These are phyloP conservation scores for Obba rivulosa DNA, from an alignment of 768 basidiomycete species.

Conservation along the genomic window DNA sequence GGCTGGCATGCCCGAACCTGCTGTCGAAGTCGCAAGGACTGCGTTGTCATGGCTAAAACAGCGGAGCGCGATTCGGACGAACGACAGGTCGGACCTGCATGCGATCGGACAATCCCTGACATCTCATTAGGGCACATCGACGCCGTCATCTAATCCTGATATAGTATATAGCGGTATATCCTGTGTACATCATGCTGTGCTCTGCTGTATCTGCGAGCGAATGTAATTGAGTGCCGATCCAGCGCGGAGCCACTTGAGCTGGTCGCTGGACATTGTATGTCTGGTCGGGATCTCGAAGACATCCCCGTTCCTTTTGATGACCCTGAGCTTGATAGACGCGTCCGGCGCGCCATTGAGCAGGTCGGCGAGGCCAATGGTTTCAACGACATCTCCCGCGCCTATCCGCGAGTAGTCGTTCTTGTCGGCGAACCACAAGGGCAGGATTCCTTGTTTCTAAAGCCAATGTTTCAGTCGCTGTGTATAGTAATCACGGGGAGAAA, in stretches of 20 bases:
- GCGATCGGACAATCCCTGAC: constrained; percentile 14
- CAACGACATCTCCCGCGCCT: constrained; percentile 72
- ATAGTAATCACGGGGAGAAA: background rate
- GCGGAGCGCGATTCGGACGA: background rate
- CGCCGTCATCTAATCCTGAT: background rate
- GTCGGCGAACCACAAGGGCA: constrained; percentile 92
- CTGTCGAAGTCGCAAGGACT: constrained; percentile 54
- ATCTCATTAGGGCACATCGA: background rate
- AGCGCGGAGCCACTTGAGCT: constrained; percentile 83
- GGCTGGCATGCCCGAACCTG: constrained; percentile 72
- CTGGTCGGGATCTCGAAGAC: constrained; percentile 63
- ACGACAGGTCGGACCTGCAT: constrained; percentile 8
- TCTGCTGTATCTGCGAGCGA: constrained; percentile 42
- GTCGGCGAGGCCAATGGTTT: constrained; percentile 78
- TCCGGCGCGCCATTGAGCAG: constrained; percentile 44
- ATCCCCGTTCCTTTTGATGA: constrained; percentile 62
- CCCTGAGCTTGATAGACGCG: constrained; percentile 44
- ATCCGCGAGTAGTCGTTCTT: constrained; percentile 83
- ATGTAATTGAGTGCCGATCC: constrained; percentile 92
- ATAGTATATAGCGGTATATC: constrained; percentile 1
- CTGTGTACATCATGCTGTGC: too few species aligned
- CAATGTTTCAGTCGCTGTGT: constrained; percentile 6
- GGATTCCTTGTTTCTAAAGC: constrained; percentile 88
- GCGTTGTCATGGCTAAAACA: constrained; percentile 38
- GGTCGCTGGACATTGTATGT: constrained; percentile 89